These are phyloP conservation scores for Oryza glaberrima DNA, from an alignment of 176 grass and related monocot species.

Conservation along the genomic window DNA sequence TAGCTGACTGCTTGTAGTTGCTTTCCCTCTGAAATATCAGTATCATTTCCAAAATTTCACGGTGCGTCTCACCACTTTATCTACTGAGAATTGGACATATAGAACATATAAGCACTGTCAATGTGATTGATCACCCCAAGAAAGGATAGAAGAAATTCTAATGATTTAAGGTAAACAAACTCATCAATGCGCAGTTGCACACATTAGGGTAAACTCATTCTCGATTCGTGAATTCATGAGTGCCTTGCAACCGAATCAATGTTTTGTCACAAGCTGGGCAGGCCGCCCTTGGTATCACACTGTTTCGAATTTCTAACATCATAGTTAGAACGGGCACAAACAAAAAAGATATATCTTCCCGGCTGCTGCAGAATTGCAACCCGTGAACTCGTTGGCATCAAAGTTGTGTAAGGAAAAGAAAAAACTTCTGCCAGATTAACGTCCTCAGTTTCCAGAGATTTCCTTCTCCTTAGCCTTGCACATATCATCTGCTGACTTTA, in stretches of 20 bases:
- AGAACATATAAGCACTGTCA: neutral
- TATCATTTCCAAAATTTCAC: neutral
- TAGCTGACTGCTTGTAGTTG: slow-evolving; percentile 27
- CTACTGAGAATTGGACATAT: neutral
- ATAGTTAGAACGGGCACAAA: slow-evolving; percentile 12
- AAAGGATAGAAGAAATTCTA: neutral
- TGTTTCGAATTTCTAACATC: slow-evolving; percentile 27
- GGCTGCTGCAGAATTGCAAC: slow-evolving; percentile 8
- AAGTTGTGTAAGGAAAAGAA: slow-evolving; percentile 28
- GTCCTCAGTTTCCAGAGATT: slow-evolving; percentile 63
- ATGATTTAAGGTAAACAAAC: neutral
- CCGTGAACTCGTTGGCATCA: slow-evolving; percentile 1
- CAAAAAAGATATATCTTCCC: neutral
- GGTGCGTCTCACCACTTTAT: neutral
- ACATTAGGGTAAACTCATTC: neutral
- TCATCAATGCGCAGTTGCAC: neutral
- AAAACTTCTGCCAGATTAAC: slow-evolving; percentile 8
- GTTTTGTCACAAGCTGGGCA: neutral
- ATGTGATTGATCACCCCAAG: neutral
- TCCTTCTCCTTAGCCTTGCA: slow-evolving; percentile 99
- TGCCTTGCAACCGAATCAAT: neutral
- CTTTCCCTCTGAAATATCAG: slow-evolving; percentile 11
- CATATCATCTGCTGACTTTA: slow-evolving; percentile 91
- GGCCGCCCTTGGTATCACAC: neutral
- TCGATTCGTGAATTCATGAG: neutral